These are phyloP conservation scores for Plenodomus biglobosus DNA, from an alignment of 2,329 filamentous ascomycete species.

Conservation along the genomic window DNA sequence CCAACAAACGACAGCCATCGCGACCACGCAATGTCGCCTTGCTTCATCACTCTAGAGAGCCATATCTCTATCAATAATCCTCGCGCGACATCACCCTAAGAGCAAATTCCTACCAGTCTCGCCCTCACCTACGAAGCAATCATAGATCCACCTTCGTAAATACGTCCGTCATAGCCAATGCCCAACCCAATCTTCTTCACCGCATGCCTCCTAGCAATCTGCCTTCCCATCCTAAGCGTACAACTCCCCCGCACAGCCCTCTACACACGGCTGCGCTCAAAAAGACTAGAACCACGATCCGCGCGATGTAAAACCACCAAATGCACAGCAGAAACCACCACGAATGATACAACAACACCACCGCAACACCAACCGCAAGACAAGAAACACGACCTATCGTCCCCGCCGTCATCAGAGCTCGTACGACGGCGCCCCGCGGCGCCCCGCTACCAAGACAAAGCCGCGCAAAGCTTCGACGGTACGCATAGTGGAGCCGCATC, in stretches of 20 bases:
- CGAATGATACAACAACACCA: neutral
- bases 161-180: neutral
- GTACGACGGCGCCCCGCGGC: neutral
- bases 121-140: too few species aligned
- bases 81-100: too few species aligned
- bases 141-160: too few species aligned
- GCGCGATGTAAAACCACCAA: conserved; percentile 5
- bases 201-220: conserved; percentile 21
- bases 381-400: neutral
- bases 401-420: too few species aligned
- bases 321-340: neutral
- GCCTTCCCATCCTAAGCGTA: conserved; percentile 27
- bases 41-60: neutral
- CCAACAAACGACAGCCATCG: too few species aligned
- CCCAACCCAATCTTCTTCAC: conserved; percentile 19
- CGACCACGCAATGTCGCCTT: too few species aligned
- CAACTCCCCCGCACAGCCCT: conserved; percentile 19
- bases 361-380: neutral
- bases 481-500: conserved; percentile 10
- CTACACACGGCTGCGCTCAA: conserved; percentile 10
- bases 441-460: conserved; percentile 1
- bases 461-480: conserved; percentile 2
- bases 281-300: conserved; percentile 16
- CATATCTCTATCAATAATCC: too few species aligned
- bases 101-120: too few species aligned